Percentiles rank a stretch among this genome's conserved stretches.
These are phyloP conservation scores for bread wheat (Triticum aestivum) DNA, from an alignment of 176 grass and related monocot genomes.

Conservation along the genomic window IWGSC_CS_RefSeq_v2.1 NC_057811.1:355727627-355728126, in stretches of 20 bases:
- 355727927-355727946: background rate
- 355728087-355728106: conserved; percentile 63
- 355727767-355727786: conserved; percentile 25
- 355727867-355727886: conserved; percentile 83
- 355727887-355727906: conserved; percentile 59
- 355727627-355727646: conserved; percentile 36
- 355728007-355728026: conserved; percentile 25
- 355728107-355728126: conserved; percentile 29
- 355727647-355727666: conserved; percentile 27
- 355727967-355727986: background rate
- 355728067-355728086: conserved; percentile 35
- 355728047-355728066: conserved; percentile 42
- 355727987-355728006: conserved; percentile 8
- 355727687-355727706: conserved; percentile 19
- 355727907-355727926: background rate
- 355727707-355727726: conserved; percentile 36
- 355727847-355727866: conserved; percentile 43
- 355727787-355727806: conserved; percentile 7
- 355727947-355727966: background rate
- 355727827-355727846: conserved; percentile 9
- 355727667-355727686: conserved; percentile 28
- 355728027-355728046: conserved; percentile 50
- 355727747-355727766: conserved; percentile 21
- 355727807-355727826: background rate
- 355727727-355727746: conserved; percentile 36